A percentile compares a stretch with the other conserved stretches of the same genome.
phyloP scores from a whole-genome alignment of 352 stramenopile species.

The Globisporangium nunn region DNA sequence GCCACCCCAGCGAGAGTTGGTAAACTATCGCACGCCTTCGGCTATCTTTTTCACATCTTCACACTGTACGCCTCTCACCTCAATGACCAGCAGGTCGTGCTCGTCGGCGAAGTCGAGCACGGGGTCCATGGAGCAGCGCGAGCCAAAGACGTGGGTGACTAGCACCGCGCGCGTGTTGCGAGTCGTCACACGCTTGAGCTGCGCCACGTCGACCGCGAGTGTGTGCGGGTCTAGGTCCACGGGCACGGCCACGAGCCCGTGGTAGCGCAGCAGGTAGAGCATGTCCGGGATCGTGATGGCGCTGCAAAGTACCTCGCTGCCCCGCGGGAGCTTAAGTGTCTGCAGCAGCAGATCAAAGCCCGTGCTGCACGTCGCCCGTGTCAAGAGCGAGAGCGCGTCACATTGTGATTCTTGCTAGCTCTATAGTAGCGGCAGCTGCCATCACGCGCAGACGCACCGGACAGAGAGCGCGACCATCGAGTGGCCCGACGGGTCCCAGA shows the following conservation, averaged over 20 bases:
- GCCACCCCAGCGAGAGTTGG: too few species aligned
- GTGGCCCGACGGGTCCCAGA: conserved; percentile 54
- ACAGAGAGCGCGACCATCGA: conserved; percentile 69
- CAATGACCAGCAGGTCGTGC: conserved; percentile 55
- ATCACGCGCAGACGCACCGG: conserved; percentile 23
- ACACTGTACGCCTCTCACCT: conserved; percentile 14
- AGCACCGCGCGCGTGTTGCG: conserved; percentile 62
- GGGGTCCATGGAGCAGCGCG: conserved; percentile 44
- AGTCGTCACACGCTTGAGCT: conserved; percentile 35
- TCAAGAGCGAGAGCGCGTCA: too few species aligned
- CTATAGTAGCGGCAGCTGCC: too few species aligned
- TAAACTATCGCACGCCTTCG: too few species aligned
- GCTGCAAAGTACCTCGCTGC: conserved; percentile 71
- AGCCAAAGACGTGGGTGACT: conserved; percentile 80
- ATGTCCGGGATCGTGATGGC: conserved; percentile 85
- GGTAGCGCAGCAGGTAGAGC: conserved; percentile 68
- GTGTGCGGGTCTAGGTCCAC: conserved; percentile 66
- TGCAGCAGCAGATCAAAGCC: conserved; percentile 77
- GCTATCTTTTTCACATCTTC: too few species aligned
- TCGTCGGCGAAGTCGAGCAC: conserved; percentile 42
- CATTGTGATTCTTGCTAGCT: too few species aligned
- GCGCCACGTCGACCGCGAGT: conserved; percentile 45
- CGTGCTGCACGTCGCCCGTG: conserved; percentile 28
- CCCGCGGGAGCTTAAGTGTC: conserved; percentile 56
- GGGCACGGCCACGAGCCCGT: conserved; percentile 67